A percentile compares a stretch with the other conserved stretches of the same genome.
Conservation (phyloP, 1,284 basidiomycete species). For the Coriolopsis trogii region DNA sequence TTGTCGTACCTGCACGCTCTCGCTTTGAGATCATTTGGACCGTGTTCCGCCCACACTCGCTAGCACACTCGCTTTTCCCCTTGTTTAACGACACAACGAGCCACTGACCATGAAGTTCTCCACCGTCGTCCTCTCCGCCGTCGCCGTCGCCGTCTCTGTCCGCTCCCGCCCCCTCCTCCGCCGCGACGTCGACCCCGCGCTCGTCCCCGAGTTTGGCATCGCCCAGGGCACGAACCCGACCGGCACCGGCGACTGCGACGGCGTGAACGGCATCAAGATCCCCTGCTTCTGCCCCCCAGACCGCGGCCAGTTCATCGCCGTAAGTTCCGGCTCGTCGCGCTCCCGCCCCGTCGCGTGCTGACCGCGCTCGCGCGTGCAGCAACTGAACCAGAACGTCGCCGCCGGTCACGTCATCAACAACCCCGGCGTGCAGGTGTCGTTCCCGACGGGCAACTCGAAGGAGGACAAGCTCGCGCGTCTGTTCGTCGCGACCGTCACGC, state of each 20-base stretch:
- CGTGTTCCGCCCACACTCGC: constrained; percentile 7
- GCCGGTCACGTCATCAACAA: constrained; percentile 66
- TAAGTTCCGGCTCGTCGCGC: constrained; percentile 7
- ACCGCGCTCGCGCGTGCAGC: constrained; percentile 28
- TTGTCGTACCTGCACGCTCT: constrained; percentile 2
- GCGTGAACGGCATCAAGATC: constrained; percentile 31
- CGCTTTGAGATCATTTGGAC: constrained; percentile 5
- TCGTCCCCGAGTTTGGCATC: constrained; percentile 55
- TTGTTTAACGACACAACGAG: neutral
- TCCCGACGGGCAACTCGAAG: constrained; percentile 60
- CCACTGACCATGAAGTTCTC: constrained; percentile 31
- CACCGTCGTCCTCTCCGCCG: constrained; percentile 33
- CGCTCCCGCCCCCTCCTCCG: constrained; percentile 47
- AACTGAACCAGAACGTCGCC: constrained; percentile 59
- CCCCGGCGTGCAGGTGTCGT: constrained; percentile 52
- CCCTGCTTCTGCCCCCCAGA: constrained; percentile 49
- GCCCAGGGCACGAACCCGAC: constrained; percentile 39
- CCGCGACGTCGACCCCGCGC: constrained; percentile 46
- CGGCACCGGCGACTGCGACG: constrained; percentile 41
- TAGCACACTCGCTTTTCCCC: constrained; percentile 4
- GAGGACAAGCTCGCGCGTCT: constrained; percentile 56
- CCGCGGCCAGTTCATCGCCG: constrained; percentile 36
- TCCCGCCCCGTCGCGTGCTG: neutral
- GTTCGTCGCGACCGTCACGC: constrained; percentile 40
- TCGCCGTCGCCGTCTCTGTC: constrained; percentile 38